Conservation (phyloP, 2,329 filamentous ascomycete species). For the Fusarium hainanense region DNA sequence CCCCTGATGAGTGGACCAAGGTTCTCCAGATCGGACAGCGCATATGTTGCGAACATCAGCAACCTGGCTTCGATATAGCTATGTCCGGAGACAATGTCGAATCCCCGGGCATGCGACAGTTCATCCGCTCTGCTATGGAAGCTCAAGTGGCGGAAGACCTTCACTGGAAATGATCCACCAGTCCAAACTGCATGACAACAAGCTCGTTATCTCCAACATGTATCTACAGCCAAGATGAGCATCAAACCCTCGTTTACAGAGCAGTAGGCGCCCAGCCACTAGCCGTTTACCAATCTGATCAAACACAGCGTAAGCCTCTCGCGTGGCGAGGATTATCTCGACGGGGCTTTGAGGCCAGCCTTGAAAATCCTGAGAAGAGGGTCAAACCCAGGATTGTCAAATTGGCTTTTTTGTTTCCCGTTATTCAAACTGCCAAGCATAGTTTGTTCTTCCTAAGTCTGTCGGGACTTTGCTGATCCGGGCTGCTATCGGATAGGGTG, state of each 20-base stretch:
- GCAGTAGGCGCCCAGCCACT: constrained; percentile 21
- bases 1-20: constrained; percentile 78
- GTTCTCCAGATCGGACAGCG: constrained; percentile 72
- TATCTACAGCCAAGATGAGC: constrained; percentile 26
- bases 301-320: constrained; percentile 17
- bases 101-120: constrained; percentile 65
- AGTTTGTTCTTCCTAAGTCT: constrained; percentile 1
- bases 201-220: constrained; percentile 13
- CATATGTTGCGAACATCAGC: constrained; percentile 67
- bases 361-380: constrained; percentile 24
- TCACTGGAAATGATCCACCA: constrained; percentile 63
- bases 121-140: constrained; percentile 71
- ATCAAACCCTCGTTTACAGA: constrained; percentile 30
- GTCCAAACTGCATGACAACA: constrained; percentile 18
- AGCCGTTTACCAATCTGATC: constrained; percentile 20
- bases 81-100: constrained; percentile 58
- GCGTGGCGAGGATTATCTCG: constrained; percentile 10
- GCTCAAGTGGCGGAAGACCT: constrained; percentile 64
- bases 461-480: constrained; percentile 23
- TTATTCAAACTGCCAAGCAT: constrained; percentile 28
- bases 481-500: constrained; percentile 28
- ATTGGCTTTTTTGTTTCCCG: constrained; percentile 10
- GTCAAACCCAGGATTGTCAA: constrained; percentile 28
- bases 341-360: constrained; percentile 29
- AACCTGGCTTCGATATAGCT: constrained; percentile 55